These are phyloP conservation scores for Fusarium continuum DNA, from an alignment of 2,329 filamentous ascomycete genomes.

Conservation along the genomic window DNA sequence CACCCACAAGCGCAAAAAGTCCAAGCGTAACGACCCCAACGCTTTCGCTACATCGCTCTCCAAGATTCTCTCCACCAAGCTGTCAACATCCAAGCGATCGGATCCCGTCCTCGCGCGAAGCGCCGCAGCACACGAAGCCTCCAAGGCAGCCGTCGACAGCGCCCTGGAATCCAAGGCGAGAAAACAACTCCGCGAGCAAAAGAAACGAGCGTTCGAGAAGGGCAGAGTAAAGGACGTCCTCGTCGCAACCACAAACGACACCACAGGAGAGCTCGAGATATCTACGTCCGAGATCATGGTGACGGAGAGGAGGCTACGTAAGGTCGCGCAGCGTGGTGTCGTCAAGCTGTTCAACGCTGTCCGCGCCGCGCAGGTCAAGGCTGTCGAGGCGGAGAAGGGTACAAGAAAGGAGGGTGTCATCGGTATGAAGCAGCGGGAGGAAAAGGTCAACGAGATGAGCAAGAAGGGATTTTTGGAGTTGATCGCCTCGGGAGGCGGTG, in stretches of 20 bases:
- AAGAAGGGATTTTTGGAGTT: slow-evolving; percentile 96
- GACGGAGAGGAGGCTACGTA: slow-evolving; percentile 81
- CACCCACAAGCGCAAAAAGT: slow-evolving; percentile 57
- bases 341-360: slow-evolving; percentile 97
- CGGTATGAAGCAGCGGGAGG: slow-evolving; percentile 81
- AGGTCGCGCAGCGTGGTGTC: slow-evolving; percentile 92
- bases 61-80: slow-evolving; percentile 90
- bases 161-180: slow-evolving; percentile 85
- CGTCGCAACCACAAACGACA: slow-evolving; percentile 65
- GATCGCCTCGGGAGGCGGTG: slow-evolving; percentile 73
- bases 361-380: slow-evolving; percentile 89
- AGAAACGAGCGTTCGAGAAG: slow-evolving; percentile 81
- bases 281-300: slow-evolving; percentile 68
- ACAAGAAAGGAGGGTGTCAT: slow-evolving; percentile 77
- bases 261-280: slow-evolving; percentile 52
- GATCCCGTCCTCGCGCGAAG: slow-evolving; percentile 94
- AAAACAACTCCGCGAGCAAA: slow-evolving; percentile 81
- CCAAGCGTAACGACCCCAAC: slow-evolving; percentile 90
- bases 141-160: slow-evolving; percentile 75
- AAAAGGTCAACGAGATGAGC: slow-evolving; percentile 93
- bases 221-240: slow-evolving; percentile 90
- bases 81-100: slow-evolving; percentile 80
- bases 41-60: slow-evolving; percentile 93
- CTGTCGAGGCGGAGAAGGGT: slow-evolving; percentile 76
- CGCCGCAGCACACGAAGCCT: slow-evolving; percentile 75